phyloP scores from a whole-genome alignment of 805 yeast species.

The Komagataella phaffii region DNA sequence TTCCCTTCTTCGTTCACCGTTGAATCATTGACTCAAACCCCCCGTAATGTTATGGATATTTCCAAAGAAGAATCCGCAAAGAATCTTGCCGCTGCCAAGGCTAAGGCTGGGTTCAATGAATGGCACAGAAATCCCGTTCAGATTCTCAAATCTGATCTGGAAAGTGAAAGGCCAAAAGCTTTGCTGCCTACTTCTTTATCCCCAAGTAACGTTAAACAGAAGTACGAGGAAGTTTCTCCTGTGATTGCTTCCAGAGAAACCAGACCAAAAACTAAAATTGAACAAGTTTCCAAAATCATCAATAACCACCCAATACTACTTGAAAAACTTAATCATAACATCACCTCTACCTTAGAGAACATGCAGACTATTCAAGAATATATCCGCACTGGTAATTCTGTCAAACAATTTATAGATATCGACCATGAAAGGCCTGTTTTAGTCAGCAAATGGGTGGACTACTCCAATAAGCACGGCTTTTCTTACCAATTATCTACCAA shows the following conservation, averaged over 20 bases:
- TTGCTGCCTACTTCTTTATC: conserved; percentile 82
- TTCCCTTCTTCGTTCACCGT: conserved; percentile 65
- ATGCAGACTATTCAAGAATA: conserved; percentile 14
- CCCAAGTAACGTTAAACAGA: conserved; percentile 81
- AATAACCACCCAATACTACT: conserved; percentile 3
- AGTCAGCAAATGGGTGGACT: conserved; percentile 95
- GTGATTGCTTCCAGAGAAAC: conserved; percentile 12
- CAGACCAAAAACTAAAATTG: conserved; percentile 1
- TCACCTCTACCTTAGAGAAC: conserved; percentile 14
- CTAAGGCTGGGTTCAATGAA: conserved; percentile 39
- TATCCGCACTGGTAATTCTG: conserved; percentile 1
- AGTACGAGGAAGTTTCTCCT: conserved; percentile 57
- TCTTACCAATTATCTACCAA: conserved; percentile 87
- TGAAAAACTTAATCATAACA: conserved; percentile 11
- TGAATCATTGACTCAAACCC: conserved; percentile 48
- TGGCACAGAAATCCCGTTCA: conserved; percentile 51
- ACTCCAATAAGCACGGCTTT: conserved; percentile 89
- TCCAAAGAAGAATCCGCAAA: conserved; percentile 47
- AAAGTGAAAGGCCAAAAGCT: conserved; percentile 52
- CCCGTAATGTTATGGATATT: conserved; percentile 39
- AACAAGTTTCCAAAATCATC: conserved; percentile 10
- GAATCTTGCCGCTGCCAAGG: conserved; percentile 56
- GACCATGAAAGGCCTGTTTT: conserved; percentile 46
- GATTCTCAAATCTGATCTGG: conserved; percentile 54
- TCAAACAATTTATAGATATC: background rate